Percentiles rank a stretch among this genome's conserved stretches.
Conservation (phyloP, 2,329 filamentous ascomycete species). For the Acrocalymma vagum region DNA sequence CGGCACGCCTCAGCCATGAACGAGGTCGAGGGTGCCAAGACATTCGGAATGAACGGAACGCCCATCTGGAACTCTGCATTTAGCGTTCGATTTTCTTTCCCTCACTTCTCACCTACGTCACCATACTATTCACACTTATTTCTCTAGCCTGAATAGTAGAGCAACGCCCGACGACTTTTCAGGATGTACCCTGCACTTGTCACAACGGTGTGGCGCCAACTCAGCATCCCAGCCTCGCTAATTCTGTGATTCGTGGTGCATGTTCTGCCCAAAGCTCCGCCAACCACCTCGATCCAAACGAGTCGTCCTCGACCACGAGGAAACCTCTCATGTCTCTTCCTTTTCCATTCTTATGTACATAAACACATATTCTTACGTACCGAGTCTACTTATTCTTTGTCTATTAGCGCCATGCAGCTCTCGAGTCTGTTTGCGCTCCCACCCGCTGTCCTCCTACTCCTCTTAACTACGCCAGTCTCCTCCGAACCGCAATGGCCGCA, state of each 20-base stretch:
- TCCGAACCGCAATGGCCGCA: conserved; percentile 54
- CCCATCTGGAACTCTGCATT: too few relatives aligned
- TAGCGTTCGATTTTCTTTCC: too few relatives aligned
- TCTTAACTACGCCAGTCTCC: conserved; percentile 30
- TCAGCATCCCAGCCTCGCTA: conserved; percentile 46
- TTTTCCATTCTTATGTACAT: conserved; percentile 20
- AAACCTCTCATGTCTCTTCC: conserved; percentile 15
- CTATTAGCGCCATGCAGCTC: conserved; percentile 30
- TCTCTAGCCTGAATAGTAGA: too few relatives aligned
- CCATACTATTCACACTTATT: too few relatives aligned
- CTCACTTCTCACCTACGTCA: too few relatives aligned
- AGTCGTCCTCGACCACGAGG: conserved; percentile 4
- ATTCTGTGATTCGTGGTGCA: conserved; percentile 32
- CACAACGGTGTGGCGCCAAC: conserved; percentile 33
- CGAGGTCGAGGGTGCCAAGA: too few relatives aligned
- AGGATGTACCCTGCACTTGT: conserved; percentile 22
- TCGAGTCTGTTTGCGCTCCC: conserved; percentile 39
- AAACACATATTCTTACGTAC: conserved; percentile 10
- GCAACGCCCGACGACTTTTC: too few relatives aligned
- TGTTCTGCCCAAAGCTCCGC: conserved; percentile 21
- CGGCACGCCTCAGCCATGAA: too few relatives aligned
- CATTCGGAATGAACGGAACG: too few relatives aligned
- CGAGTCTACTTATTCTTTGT: conserved; percentile 3
- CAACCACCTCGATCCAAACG: conserved; percentile 37
- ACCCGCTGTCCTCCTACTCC: conserved; percentile 35